Conservation (phyloP, 257 asterid species). For the Fraxinus excelsior region DNA sequence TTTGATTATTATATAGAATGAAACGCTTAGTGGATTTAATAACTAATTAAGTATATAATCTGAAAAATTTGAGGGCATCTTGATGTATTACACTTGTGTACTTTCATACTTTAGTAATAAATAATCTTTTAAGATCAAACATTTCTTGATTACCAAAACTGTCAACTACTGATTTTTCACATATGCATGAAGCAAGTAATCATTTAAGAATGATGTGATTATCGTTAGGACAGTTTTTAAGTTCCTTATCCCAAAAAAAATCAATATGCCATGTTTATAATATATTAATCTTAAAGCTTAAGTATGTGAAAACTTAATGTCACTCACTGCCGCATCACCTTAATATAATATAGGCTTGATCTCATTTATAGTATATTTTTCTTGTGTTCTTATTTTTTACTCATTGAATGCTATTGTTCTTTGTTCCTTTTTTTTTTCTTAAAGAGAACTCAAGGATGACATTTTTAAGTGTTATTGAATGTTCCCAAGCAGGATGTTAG, state of each 20-base stretch:
- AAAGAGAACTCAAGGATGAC: constrained; percentile 8
- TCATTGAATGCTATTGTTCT: not conserved
- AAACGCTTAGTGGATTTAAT: not conserved
- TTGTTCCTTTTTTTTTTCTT: not conserved
- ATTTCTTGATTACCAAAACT: not conserved
- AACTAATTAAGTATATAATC: not conserved
- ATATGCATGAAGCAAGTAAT: not conserved
- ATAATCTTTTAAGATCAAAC: not conserved
- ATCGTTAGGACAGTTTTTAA: not conserved
- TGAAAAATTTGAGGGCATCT: not conserved
- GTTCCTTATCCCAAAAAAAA: not conserved
- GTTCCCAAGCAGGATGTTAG: constrained; percentile 54
- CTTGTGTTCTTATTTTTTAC: not conserved
- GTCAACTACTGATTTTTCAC: not conserved
- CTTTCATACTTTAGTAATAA: not conserved
- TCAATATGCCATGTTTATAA: not conserved
- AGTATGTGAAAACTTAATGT: not conserved
- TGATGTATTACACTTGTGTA: no score
- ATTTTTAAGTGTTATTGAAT: constrained; percentile 18
- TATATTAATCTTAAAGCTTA: not conserved
- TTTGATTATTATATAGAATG: not conserved
- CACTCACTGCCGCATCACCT: not conserved
- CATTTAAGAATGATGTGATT: not conserved
- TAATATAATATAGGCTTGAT: not conserved
- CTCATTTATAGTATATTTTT: not conserved